A percentile compares a stretch with the other conserved stretches of the same genome.
phyloP scores from a whole-genome alignment of 768 basidiomycete genomes.

The Collybiopsis confluens region DNA sequence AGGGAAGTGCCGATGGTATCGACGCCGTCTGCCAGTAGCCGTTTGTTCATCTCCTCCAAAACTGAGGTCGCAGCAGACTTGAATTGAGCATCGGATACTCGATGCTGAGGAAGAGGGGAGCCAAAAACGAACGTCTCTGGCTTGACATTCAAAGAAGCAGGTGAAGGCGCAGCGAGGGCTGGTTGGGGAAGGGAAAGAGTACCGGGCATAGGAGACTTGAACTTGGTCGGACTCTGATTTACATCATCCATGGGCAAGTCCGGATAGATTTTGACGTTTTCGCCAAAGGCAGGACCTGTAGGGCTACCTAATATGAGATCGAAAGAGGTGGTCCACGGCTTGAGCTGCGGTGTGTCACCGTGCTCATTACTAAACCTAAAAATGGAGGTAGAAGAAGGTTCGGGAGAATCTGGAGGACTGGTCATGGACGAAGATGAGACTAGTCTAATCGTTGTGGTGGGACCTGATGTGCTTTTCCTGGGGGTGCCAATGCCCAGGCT shows the following conservation, averaged over 20 bases:
- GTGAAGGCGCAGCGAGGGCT: not conserved
- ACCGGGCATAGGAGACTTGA: not conserved
- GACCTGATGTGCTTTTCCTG: conserved; percentile 29
- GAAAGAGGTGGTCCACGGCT: conserved; percentile 63
- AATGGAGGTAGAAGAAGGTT: not conserved
- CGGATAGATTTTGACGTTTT: conserved; percentile 33
- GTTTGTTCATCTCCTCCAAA: conserved; percentile 78
- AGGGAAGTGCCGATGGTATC: conserved; percentile 42
- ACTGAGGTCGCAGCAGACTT: conserved; percentile 62
- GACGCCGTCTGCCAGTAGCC: conserved; percentile 56
- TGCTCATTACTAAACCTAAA: not conserved
- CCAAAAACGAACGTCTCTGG: conserved; percentile 70
- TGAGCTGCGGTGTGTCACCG: conserved; percentile 54
- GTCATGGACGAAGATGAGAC: conserved; percentile 27
- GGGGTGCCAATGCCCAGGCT: conserved; percentile 33
- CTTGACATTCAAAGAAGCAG: conserved; percentile 3
- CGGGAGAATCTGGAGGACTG: conserved; percentile 23
- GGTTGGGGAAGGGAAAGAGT: not conserved
- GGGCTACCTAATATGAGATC: conserved; percentile 65
- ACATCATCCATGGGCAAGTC: conserved; percentile 5
- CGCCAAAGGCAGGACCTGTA: conserved; percentile 29
- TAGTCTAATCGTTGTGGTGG: conserved; percentile 50
- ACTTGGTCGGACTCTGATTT: not conserved
- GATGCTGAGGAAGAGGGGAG: conserved; percentile 63
- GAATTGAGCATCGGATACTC: conserved; percentile 64